Conservation (phyloP, 2,329 filamentous ascomycete genomes). For the Paracoccidioides lutzii region DNA sequence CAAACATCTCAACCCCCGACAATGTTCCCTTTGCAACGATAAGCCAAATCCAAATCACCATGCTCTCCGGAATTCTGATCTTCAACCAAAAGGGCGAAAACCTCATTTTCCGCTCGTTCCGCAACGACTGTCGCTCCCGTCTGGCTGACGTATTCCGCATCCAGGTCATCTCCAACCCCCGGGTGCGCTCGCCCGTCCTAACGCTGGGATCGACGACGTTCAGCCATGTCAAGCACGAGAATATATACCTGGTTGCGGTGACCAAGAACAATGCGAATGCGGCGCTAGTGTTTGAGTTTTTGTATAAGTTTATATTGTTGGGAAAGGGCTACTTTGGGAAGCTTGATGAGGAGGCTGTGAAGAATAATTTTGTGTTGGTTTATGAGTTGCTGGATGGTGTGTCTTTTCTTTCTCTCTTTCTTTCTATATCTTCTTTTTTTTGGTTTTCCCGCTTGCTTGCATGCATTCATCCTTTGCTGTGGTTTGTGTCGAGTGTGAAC, state of each 20-base stretch:
- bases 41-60: neutral
- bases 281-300: slow-evolving; percentile 92
- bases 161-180: slow-evolving; percentile 95
- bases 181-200: slow-evolving; percentile 93
- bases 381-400: slow-evolving; percentile 90
- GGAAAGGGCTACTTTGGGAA: slow-evolving; percentile 97
- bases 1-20: neutral
- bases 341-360: slow-evolving; percentile 97
- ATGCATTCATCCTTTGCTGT: neutral
- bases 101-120: slow-evolving; percentile 97
- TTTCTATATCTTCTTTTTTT: too few relatives aligned
- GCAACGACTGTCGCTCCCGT: slow-evolving; percentile 92
- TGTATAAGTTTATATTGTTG: slow-evolving; percentile 80
- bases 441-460: neutral
- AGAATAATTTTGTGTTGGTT: slow-evolving; percentile 98
- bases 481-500: too few relatives aligned
- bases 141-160: slow-evolving; percentile 99
- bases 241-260: slow-evolving; percentile 94
- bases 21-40: neutral
- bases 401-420: slow-evolving; percentile 10
- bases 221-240: slow-evolving; percentile 98
- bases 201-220: slow-evolving; percentile 97
- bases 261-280: slow-evolving; percentile 99
- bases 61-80: slow-evolving; percentile 93
- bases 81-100: slow-evolving; percentile 99